Base-by-base conservation (phyloP, 495 filamentous ascomycete genomes). In the Aspergillus hancockii region DNA sequence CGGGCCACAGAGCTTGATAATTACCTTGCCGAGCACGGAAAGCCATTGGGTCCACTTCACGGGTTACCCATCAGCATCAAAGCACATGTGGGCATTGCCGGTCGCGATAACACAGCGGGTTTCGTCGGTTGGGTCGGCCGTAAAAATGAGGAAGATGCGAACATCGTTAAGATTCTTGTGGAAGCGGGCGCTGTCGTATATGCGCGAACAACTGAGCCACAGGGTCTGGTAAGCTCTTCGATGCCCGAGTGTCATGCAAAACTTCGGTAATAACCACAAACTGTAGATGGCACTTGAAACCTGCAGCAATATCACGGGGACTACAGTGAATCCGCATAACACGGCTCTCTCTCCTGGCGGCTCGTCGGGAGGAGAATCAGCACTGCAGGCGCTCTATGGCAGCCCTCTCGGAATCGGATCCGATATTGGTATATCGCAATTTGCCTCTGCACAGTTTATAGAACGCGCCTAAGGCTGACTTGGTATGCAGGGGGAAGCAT, bases 31-130 rank as follows among this genome's bases (percentile, higher is more conserved):
- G 58, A 62, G 10, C 65, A 65, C 1, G 63, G 69, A 0, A 77
- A 76, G 31, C 71, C 78, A 14, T 66, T 85, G 21, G 86, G 86
- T 0, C 84, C 85, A 0, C 68, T 89, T 0, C 85, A 88, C 59
- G 86, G 86, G 28, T 54, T 89, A 4, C 86, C 86, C 0, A 82
- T 88, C 53, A 61, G 2, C 8, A 8, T 51, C 21, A 34, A 67
- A 55, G 68, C 65, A 4, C 49, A 49, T 31, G 62, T 67, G 34
- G 61, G 61, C 13, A 54, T 69, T 18, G 18, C 58, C 41, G 63
- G 63, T 1, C 40, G 58, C 13, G 56, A 22, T 16, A 55, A 66
- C 49, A 54, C 54, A 0, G 52, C 61, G 10, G 67, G 67, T 0
- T 66, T 64, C 32, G 50, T 58, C 9, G 45, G 54, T 2, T 56